Conservation (phyloP, 1,284 basidiomycete species). For the Leccinum huronense region DNA sequence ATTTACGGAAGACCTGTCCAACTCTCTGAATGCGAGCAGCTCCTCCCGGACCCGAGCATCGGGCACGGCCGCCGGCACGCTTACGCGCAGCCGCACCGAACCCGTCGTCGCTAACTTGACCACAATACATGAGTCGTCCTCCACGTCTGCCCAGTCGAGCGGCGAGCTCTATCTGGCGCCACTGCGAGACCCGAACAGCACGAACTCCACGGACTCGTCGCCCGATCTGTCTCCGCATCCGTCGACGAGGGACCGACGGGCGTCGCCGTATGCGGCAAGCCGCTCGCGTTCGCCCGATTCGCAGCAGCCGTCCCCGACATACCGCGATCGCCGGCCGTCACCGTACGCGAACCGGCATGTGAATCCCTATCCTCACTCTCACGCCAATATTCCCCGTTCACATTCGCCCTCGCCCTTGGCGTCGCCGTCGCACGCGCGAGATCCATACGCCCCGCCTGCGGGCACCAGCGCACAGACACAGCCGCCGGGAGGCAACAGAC, state of each 20-base stretch:
- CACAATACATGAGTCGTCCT: conserved; percentile 35
- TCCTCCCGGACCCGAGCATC: conserved; percentile 22
- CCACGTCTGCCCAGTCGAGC: conserved; percentile 30
- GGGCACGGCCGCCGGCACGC: neutral
- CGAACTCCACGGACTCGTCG: conserved; percentile 23
- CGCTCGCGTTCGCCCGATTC: conserved; percentile 21
- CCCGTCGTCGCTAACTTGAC: conserved; percentile 31
- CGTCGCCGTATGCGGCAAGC: conserved; percentile 26
- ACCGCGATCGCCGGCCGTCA: conserved; percentile 28
- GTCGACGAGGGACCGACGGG: conserved; percentile 16
- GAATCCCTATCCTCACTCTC: neutral
- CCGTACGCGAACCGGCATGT: conserved; percentile 18
- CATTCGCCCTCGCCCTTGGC: conserved; percentile 22
- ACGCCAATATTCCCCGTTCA: conserved; percentile 3
- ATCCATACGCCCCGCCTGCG: conserved; percentile 12
- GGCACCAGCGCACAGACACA: neutral
- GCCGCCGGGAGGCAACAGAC: conserved; percentile 10
- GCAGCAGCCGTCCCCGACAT: conserved; percentile 21
- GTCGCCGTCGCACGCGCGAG: conserved; percentile 20
- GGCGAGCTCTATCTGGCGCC: conserved; percentile 29
- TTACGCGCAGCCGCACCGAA: conserved; percentile 38
- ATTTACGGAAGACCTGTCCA: conserved; percentile 56
- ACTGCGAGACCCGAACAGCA: conserved; percentile 15
- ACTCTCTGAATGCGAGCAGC: conserved; percentile 46
- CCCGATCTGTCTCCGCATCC: conserved; percentile 26